Evolutionary conservation across 2,329 filamentous ascomycete species (phyloP), one percentile per base, ranked within the genome.

Genomic region (Pestalotiopsis sp.): DNA sequence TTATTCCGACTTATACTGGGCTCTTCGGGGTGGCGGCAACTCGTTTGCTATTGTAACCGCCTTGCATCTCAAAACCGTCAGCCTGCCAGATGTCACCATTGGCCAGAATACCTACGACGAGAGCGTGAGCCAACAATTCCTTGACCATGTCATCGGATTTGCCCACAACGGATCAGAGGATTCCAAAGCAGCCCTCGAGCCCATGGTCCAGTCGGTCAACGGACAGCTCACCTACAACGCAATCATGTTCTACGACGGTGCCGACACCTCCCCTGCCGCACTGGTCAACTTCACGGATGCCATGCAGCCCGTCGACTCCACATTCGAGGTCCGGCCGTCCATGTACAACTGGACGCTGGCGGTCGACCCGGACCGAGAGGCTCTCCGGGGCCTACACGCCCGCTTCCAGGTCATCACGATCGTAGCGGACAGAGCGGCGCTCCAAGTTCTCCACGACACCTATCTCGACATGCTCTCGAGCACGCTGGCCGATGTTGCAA

Each of bases 1-100:
- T 4, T 63, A 63, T 23, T n/a, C 60, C 20, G 60, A 63, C 14
- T 20, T 63, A 11, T 63, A 17, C 36, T 63, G 60, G 60, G 60
- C 27, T 12, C 36, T 63, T 3, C 27, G 38, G 9, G 60, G 60
- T 20, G 60, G 60, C 20, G 60, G 27, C 12, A 63, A 63, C 36
- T 41, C 27, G 4, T 63, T 63, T 39, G 25, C 12, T 41, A 23
- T 63, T 41, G 60, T 63, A 12, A 63, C 36, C 12, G 12, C 2
- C 1, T 63, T 63, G 4, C 9, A 36, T 2, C 25, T 63, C 13
- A 36, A 41, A 7, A 63, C 36, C 12, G 7, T 63, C 13, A 20
- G 20, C 1, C 17, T 38, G 1, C 60, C 60, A 1, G 13, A 39
- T 14, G 60, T 63, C 7, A 36, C 25, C 1, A 20, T 63, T 38